phyloP scores from a whole-genome alignment of 2,329 filamentous ascomycete genomes.

The Aureobasidium sp. region DNA sequence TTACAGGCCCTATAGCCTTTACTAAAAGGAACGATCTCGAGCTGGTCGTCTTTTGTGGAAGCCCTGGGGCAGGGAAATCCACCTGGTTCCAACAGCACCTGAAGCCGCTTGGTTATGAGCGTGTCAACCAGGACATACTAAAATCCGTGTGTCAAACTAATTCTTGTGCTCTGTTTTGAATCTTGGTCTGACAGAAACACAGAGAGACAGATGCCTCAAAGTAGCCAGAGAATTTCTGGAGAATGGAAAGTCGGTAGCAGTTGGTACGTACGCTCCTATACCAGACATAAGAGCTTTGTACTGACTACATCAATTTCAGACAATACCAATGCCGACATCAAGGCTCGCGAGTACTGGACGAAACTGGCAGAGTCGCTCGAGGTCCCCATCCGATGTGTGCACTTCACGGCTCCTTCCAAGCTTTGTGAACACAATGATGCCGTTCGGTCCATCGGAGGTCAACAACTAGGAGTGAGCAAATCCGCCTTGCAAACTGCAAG shows the following conservation, averaged over 20 bases:
- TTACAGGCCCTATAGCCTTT: slow-evolving; percentile 31
- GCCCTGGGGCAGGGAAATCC: slow-evolving; percentile 85
- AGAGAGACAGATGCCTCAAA: slow-evolving; percentile 62
- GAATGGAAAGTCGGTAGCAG: slow-evolving; percentile 61
- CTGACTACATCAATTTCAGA: slow-evolving; percentile 48
- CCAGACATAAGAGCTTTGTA: too few species aligned
- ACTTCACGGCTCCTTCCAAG: slow-evolving; percentile 66
- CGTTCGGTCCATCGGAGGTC: slow-evolving; percentile 57
- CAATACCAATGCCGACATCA: slow-evolving; percentile 86
- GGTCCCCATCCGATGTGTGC: slow-evolving; percentile 75
- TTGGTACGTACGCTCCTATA: slow-evolving; percentile 53
- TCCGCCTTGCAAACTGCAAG: background rate
- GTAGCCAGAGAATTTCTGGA: slow-evolving; percentile 60
- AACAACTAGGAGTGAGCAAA: background rate
- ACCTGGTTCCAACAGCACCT: slow-evolving; percentile 79
- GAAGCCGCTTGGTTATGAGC: slow-evolving; percentile 69
- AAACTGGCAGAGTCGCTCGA: slow-evolving; percentile 62
- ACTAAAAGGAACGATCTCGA: slow-evolving; percentile 62
- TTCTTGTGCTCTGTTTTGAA: too few species aligned
- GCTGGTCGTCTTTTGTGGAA: slow-evolving; percentile 79
- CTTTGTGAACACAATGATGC: slow-evolving; percentile 81
- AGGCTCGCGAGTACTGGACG: slow-evolving; percentile 73
- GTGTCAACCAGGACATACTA: slow-evolving; percentile 84
- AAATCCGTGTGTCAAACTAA: slow-evolving; percentile 53
- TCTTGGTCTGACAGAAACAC: slow-evolving; percentile 27